Percentiles rank a stretch among this genome's conserved stretches.
Evolutionary conservation across 345 rosid species (phyloP).

Genomic region (Reutealis trisperma): DNA sequence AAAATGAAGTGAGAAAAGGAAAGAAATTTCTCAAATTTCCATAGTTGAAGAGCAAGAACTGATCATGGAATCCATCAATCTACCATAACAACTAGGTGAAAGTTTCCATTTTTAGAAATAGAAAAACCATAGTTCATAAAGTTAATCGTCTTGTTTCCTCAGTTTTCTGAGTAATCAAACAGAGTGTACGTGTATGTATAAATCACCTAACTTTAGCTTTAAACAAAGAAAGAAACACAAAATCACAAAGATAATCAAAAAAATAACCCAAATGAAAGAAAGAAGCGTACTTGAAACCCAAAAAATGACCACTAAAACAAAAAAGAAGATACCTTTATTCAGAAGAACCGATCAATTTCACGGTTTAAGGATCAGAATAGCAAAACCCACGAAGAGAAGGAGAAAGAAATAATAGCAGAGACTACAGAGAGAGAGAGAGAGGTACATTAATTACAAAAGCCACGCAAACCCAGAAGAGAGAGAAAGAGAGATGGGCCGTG

Average conservation of each 20-base stretch:
- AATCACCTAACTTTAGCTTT: background rate
- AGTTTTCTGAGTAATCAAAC: background rate
- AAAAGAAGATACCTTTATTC: constrained; percentile 16
- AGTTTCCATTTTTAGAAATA: constrained; percentile 1
- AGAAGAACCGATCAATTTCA: background rate
- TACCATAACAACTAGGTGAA: background rate
- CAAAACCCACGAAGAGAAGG: background rate
- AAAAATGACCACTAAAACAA: background rate
- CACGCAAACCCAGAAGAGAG: background rate
- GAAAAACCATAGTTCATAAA: background rate
- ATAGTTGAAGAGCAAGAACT: background rate
- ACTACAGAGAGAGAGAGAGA: background rate
- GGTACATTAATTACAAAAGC: constrained; percentile 28
- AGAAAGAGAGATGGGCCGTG: constrained; percentile 13
- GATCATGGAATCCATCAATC: background rate
- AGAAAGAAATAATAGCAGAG: background rate
- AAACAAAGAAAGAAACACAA: background rate
- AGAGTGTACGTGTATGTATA: background rate
- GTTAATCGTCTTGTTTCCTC: background rate
- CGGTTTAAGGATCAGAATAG: background rate
- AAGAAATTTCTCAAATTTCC: background rate
- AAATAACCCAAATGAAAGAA: background rate
- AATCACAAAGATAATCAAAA: background rate
- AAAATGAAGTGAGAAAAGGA: background rate
- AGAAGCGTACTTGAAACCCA: background rate